Base-by-base conservation (phyloP, 225 moss, liverwort and hornwort genomes). In the Climacium dendroides region DNA sequence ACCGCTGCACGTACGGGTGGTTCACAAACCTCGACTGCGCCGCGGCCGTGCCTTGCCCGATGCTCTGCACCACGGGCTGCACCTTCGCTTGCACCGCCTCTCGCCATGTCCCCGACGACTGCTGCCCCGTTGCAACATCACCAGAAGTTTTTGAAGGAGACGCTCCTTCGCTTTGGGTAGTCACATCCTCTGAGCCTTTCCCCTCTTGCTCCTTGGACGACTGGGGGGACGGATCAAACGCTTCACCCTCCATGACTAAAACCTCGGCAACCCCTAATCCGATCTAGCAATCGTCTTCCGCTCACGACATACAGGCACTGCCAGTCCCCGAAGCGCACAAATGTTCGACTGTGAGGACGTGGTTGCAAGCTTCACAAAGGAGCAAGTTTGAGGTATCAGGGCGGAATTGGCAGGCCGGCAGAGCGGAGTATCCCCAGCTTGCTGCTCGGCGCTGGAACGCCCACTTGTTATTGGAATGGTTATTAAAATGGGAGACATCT, bases 181-280 rank as follows among this genome's bases (percentile, higher is more conserved):
- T 45, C 80, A 80, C 60, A 79, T 92, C 93, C 75, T 90, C 92
- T 32, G 70, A 75, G 82, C 29, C 70, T 88, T 93, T 93, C n/a
- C 92, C 87, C 82, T 93, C 92, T 37, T 67, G 88, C 84, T 93
- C 92, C 72, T 83, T 57, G 26, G 93, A 87, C 25, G 90, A 79
- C 83, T 92, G 91, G 9, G 93, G 90, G 19, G 89, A 90, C 15
- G 93, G 92, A 79, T 93, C 60, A 65, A 90, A 92, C 85, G 90
- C 93, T 87, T 93, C 91, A 29, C 90, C 93, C 48, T 93, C 93
- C 93, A 93, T 93, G 64, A 43, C 58, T 37, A 25, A 41, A 85
- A 39, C 37, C 85, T 63, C 63, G 22, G 35, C 86, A 57, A 35
- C 18, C 66, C 71, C 80, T 60, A 60, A 39, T 60, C 16, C 37